Evolutionary conservation across 352 stramenopile species (phyloP).

Genomic region (Globisporangium barbulae): DNA sequence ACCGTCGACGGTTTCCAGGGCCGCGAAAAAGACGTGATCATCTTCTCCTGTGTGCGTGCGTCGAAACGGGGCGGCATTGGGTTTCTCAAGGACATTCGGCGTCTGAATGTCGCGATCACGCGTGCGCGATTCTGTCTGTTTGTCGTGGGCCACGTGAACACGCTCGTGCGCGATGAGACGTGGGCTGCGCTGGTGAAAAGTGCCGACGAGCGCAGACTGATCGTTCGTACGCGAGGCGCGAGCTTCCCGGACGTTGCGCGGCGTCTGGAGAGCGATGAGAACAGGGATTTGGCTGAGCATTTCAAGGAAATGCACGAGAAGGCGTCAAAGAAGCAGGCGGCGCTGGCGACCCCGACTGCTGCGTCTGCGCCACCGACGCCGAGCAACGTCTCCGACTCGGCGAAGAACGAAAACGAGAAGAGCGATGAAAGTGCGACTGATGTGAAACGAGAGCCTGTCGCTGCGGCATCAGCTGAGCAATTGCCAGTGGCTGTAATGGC

Average conservation of each 20-base stretch:
- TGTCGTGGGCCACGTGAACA: constrained; percentile 79
- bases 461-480: not conserved
- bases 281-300: constrained; percentile 37
- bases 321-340: constrained; percentile 31
- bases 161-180: constrained; percentile 70
- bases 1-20: constrained; percentile 99
- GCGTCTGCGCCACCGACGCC: not conserved
- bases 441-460: not conserved
- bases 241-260: constrained; percentile 40
- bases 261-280: constrained; percentile 40
- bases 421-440: not conserved
- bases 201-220: constrained; percentile 56
- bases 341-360: not conserved
- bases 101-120: constrained; percentile 90
- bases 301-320: constrained; percentile 78
- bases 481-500: not conserved
- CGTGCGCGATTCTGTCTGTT: constrained; percentile 87
- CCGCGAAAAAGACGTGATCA: constrained; percentile 98
- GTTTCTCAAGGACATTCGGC: constrained; percentile 88
- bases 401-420: not conserved
- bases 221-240: constrained; percentile 48
- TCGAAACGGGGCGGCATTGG: constrained; percentile 79
- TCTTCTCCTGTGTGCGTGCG: constrained; percentile 95
- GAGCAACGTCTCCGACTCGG: not conserved
- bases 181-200: constrained; percentile 78